These are phyloP conservation scores for Coffea humblotiana DNA, from an alignment of 305 asterid species.

Conservation along the genomic window DNA sequence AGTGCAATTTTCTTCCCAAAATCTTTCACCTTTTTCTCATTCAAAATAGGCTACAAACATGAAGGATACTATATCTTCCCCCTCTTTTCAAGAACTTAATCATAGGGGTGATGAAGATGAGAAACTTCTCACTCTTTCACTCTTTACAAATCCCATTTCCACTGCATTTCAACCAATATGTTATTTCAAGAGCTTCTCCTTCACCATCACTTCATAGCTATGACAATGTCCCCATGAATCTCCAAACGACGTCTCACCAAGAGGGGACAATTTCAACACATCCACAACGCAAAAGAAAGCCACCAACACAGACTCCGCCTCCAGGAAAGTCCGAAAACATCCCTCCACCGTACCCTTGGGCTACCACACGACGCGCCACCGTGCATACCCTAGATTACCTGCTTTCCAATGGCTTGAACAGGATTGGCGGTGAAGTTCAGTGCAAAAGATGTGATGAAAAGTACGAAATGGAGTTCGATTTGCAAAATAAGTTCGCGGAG, in stretches of 20 bases:
- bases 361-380: slow-evolving; percentile 30
- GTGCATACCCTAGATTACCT: slow-evolving; percentile 25
- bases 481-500: slow-evolving; percentile 23
- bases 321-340: slow-evolving; percentile 8
- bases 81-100: not conserved
- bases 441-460: slow-evolving; percentile 31
- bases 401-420: not conserved
- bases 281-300: no score
- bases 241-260: no score
- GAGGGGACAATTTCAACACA: no score
- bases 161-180: not conserved
- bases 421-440: slow-evolving; percentile 27
- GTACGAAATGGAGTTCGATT: slow-evolving; percentile 20
- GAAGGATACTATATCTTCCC: slow-evolving; percentile 1
- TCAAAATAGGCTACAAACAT: not conserved
- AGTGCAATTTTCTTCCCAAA: not conserved
- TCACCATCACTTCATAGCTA: no score
- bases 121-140: slow-evolving; percentile 22
- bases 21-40: not conserved
- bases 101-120: not conserved
- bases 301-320: not conserved
- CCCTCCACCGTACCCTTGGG: slow-evolving; percentile 38
- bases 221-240: no score
- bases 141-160: not conserved
- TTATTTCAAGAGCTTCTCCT: not conserved